Conservation (phyloP, 441 rosid genomes). For the Geranium incanum region DNA sequence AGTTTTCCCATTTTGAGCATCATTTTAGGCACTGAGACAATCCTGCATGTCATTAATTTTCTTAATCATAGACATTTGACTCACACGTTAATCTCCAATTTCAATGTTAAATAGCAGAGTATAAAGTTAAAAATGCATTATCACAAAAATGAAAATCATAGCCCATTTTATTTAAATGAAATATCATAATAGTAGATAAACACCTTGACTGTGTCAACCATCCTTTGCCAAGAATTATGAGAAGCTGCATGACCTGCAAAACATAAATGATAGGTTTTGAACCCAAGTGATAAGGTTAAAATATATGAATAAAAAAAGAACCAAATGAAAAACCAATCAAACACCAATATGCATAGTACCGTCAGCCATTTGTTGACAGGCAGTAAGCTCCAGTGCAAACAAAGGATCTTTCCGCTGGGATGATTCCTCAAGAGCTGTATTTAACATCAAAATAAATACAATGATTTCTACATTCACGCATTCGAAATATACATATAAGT, state of each 20-base stretch:
- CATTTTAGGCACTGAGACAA: neutral
- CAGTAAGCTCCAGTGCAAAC: slow-evolving; percentile 43
- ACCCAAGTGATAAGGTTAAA: neutral
- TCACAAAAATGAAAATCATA: neutral
- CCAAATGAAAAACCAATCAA: neutral
- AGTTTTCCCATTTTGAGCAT: neutral
- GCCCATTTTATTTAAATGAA: neutral
- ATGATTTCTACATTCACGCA: slow-evolving; percentile 6
- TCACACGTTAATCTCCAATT: neutral
- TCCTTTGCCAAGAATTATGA: slow-evolving; percentile 43
- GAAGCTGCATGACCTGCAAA: slow-evolving; percentile 32
- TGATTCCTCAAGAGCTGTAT: slow-evolving; percentile 46
- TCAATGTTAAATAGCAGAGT: slow-evolving; percentile 5
- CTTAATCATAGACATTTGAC: neutral
- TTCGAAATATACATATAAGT: neutral
- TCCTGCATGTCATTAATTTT: neutral
- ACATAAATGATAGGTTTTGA: slow-evolving; percentile 8
- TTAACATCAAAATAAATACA: slow-evolving; percentile 16
- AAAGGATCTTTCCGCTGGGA: slow-evolving; percentile 37
- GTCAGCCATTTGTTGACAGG: slow-evolving; percentile 21
- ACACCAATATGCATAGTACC: slow-evolving; percentile 23
- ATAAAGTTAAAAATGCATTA: slow-evolving; percentile 11
- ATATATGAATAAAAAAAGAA: neutral
- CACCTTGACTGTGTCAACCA: slow-evolving; percentile 64
- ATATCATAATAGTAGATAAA: slow-evolving; percentile 11